A percentile compares a stretch with the other conserved stretches of the same genome.
phyloP scores from a whole-genome alignment of 2,329 filamentous ascomycete genomes.

The Ceratocystis variospora region DNA sequence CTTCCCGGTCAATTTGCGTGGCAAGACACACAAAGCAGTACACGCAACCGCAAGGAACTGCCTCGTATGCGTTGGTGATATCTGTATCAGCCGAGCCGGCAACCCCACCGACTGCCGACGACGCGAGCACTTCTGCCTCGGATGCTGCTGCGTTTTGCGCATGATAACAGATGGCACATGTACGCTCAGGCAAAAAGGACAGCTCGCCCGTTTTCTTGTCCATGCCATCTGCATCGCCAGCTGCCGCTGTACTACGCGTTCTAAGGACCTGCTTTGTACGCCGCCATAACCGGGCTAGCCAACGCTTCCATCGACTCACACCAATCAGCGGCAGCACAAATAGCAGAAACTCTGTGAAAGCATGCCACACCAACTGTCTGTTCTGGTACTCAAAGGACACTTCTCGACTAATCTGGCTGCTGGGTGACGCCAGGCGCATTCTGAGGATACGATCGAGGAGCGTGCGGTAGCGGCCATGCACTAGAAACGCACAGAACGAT shows the following conservation, averaged over 20 bases:
- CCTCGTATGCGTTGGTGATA: conserved; percentile 90
- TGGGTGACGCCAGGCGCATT: conserved; percentile 73
- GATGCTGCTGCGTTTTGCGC: conserved; percentile 66
- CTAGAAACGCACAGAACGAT: conserved; percentile 81
- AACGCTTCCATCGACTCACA: conserved; percentile 81
- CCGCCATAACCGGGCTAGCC: conserved; percentile 76
- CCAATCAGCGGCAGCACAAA: conserved; percentile 95
- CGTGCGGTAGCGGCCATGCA: conserved; percentile 83
- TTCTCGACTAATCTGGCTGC: conserved; percentile 72
- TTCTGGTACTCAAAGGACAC: conserved; percentile 98
- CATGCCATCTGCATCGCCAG: conserved; percentile 26
- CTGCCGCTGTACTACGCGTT: conserved; percentile 10
- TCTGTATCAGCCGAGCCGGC: conserved; percentile 82
- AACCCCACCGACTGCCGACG: conserved; percentile 58
- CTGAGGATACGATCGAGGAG: conserved; percentile 72
- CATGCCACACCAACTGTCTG: conserved; percentile 95
- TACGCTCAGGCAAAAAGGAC: conserved; percentile 76
- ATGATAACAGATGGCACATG: conserved; percentile 92
- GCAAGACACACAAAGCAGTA: conserved; percentile 97
- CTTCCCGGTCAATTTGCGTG: conserved; percentile 75
- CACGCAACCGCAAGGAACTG: conserved; percentile 74
- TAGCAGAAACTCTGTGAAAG: conserved; percentile 97
- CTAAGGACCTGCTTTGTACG: conserved; percentile 55
- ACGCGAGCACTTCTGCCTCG: conserved; percentile 64
- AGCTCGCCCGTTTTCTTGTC: conserved; percentile 56